Conservation (phyloP, 73 alveolate genomes). For the Uronychia binucleata region DNA sequence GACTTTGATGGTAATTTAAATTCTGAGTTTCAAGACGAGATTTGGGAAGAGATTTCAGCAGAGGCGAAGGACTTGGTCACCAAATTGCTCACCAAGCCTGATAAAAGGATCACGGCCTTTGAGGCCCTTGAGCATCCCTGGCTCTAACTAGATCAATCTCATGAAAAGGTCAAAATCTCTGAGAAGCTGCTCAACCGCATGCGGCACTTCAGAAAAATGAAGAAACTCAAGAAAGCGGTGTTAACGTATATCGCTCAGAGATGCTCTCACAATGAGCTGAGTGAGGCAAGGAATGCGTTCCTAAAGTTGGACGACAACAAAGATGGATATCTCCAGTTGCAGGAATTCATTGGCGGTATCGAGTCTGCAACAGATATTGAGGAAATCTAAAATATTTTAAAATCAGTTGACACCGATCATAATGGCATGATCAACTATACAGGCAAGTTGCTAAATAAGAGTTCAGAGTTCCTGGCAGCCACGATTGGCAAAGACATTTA, state of each 20-base stretch:
- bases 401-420: conserved; percentile 52
- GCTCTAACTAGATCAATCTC: conserved; percentile 46
- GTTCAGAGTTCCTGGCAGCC: conserved; percentile 60
- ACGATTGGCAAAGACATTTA: conserved; percentile 30
- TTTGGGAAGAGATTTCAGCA: conserved; percentile 69
- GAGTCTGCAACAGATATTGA: conserved; percentile 9
- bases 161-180: not conserved
- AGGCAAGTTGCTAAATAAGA: not conserved
- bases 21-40: conserved; percentile 34
- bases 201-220: not conserved
- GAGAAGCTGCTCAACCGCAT: not conserved
- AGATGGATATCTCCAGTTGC: conserved; percentile 49
- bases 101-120: conserved; percentile 66
- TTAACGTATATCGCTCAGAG: conserved; percentile 2
- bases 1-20: conserved; percentile 28
- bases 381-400: conserved; percentile 23
- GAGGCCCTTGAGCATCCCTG: conserved; percentile 87
- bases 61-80: conserved; percentile 46
- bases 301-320: conserved; percentile 44
- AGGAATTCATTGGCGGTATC: conserved; percentile 39
- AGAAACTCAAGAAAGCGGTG: not conserved
- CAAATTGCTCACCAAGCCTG: conserved; percentile 69
- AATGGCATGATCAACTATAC: conserved; percentile 56
- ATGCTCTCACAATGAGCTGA: conserved; percentile 37
- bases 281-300: conserved; percentile 33